Conservation (phyloP, 2,329 filamentous ascomycete species). For the Fusarium continuum region DNA sequence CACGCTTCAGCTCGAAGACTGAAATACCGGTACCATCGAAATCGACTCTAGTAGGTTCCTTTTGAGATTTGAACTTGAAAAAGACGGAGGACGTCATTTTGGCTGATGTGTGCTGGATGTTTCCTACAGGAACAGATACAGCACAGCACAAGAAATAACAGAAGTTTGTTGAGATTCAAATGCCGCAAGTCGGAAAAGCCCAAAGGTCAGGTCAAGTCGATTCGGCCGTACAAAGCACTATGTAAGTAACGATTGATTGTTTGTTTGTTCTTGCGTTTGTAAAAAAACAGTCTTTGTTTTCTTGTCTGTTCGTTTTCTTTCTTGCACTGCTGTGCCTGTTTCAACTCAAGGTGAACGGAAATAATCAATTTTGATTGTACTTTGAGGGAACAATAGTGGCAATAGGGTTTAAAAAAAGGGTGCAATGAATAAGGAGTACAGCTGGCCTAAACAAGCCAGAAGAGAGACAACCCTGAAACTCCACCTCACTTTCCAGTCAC, state of each 20-base stretch:
- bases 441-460: slow-evolving; percentile 48
- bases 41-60: slow-evolving; percentile 90
- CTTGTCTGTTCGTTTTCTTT: slow-evolving; percentile 46
- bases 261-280: slow-evolving; percentile 40
- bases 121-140: slow-evolving; percentile 42
- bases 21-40: slow-evolving; percentile 98
- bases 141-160: slow-evolving; percentile 37
- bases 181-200: slow-evolving; percentile 26
- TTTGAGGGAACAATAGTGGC: slow-evolving; percentile 48
- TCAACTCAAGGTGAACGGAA: slow-evolving; percentile 51
- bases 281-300: slow-evolving; percentile 42
- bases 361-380: slow-evolving; percentile 66
- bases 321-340: slow-evolving; percentile 51
- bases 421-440: slow-evolving; percentile 54
- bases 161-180: slow-evolving; percentile 36
- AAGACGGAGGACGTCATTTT: slow-evolving; percentile 96
- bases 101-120: slow-evolving; percentile 43
- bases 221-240: slow-evolving; percentile 46
- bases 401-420: slow-evolving; percentile 48
- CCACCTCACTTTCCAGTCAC: slow-evolving; percentile 51
- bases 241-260: slow-evolving; percentile 47
- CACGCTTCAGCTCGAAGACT: slow-evolving; percentile 97
- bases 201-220: slow-evolving; percentile 23
- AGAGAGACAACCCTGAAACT: slow-evolving; percentile 49
- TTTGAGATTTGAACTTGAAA: slow-evolving; percentile 99